A percentile compares a stretch with the other conserved stretches of the same genome.
Conservation (phyloP, 176 grass and related monocot genomes). For the Pharus latifolius region DNA sequence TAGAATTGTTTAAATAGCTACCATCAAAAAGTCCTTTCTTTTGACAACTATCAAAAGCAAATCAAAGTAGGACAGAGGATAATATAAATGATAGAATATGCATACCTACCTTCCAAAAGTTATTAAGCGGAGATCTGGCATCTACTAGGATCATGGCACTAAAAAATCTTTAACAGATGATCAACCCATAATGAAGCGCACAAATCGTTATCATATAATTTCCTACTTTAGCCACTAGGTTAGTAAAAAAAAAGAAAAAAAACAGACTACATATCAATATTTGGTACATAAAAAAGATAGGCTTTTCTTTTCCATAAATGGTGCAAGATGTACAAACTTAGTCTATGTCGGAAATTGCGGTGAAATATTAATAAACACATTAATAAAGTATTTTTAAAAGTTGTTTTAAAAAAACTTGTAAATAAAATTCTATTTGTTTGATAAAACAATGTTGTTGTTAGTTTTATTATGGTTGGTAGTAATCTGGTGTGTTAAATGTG, state of each 20-base stretch:
- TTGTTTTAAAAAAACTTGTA: too few species aligned
- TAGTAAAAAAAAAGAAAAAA: background rate
- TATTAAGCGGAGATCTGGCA: constrained; percentile 10
- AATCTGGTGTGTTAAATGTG: too few species aligned
- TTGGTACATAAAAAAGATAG: background rate
- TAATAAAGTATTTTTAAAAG: too few species aligned
- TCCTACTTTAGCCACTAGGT: background rate
- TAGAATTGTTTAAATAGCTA: background rate
- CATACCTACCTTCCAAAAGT: constrained; percentile 12
- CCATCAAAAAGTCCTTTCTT: background rate
- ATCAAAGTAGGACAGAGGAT: constrained; percentile 2
- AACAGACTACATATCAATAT: constrained; percentile 10
- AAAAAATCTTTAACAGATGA: too few species aligned
- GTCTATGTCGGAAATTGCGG: too few species aligned
- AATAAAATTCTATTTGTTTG: too few species aligned
- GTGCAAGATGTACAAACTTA: background rate
- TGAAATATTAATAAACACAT: too few species aligned
- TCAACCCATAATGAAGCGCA: too few species aligned
- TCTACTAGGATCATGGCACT: background rate
- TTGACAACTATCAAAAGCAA: background rate
- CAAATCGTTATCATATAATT: too few species aligned
- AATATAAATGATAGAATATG: constrained; percentile 17
- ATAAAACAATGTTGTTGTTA: too few species aligned
- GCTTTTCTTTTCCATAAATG: background rate
- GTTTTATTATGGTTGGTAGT: too few species aligned